Percentiles rank a stretch among this genome's conserved stretches.
Evolutionary conservation across 257 asterid species (phyloP).

Genomic region (Misopates orontium): DNA sequence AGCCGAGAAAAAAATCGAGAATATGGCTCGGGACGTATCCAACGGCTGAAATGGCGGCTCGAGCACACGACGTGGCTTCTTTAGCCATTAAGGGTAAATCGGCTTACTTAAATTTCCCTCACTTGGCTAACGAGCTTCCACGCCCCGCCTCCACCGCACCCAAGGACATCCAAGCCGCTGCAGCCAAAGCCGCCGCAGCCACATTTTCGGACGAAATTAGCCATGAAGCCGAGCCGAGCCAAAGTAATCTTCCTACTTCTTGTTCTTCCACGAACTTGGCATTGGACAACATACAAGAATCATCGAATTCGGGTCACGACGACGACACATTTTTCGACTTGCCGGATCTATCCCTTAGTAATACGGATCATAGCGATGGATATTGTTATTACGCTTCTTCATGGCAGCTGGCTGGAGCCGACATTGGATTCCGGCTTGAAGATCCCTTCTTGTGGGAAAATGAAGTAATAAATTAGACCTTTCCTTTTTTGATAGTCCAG

Average conservation of each 20-base stretch:
- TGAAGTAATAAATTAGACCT: too few species aligned
- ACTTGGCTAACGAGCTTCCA: conserved; percentile 45
- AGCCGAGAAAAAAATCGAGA: conserved; percentile 58
- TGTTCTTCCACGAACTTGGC: conserved; percentile 28
- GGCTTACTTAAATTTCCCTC: conserved; percentile 59
- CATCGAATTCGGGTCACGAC: conserved; percentile 25
- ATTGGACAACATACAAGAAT: conserved; percentile 21
- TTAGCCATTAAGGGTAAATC: conserved; percentile 53
- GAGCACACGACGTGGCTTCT: conserved; percentile 63
- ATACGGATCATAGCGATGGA: conserved; percentile 29
- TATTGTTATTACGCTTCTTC: conserved; percentile 39
- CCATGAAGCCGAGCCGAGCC: conserved; percentile 32
- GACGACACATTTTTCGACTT: conserved; percentile 51
- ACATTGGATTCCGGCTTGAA: conserved; percentile 45
- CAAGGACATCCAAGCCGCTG: conserved; percentile 60
- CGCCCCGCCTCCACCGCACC: conserved; percentile 42
- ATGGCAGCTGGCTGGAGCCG: conserved; percentile 47
- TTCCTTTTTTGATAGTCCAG: too few species aligned
- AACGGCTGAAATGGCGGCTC: conserved; percentile 66
- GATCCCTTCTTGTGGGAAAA: conserved; percentile 49
- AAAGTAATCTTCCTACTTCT: conserved; percentile 5
- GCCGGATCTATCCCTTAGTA: conserved; percentile 47
- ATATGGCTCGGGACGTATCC: conserved; percentile 64
- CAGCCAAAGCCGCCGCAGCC: conserved; percentile 43
- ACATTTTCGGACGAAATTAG: background rate